Evolutionary conservation across 768 basidiomycete species (phyloP).

Genomic region (Termitomyces heimii): DNA sequence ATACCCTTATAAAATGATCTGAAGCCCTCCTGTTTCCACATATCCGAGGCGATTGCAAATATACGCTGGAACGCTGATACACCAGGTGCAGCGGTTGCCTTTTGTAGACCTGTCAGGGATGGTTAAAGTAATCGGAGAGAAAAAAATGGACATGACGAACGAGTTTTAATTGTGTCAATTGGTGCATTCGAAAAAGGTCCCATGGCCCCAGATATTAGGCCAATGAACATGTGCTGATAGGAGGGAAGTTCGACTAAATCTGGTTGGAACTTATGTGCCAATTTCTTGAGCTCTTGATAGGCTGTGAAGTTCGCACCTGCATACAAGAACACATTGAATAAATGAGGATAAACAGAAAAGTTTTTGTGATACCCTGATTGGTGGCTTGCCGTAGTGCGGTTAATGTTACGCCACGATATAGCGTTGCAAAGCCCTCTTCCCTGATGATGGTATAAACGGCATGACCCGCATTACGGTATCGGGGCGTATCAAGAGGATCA

Average conservation of each 20-base stretch:
- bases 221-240: conserved; percentile 94
- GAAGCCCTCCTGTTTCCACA: conserved; percentile 90
- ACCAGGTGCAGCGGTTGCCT: conserved; percentile 67
- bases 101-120: conserved; percentile 72
- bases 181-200: conserved; percentile 98
- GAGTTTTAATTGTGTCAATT: conserved; percentile 92
- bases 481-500: conserved; percentile 88
- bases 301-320: conserved; percentile 94
- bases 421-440: conserved; percentile 80
- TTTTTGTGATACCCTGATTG: conserved; percentile 67
- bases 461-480: conserved; percentile 95
- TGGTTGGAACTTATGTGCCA: conserved; percentile 75
- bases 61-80: conserved; percentile 79
- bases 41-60: conserved; percentile 74
- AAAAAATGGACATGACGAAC: conserved; percentile 35
- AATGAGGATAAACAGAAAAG: not conserved
- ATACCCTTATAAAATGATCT: conserved; percentile 97
- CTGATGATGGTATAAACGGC: conserved; percentile 91
- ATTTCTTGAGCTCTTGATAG: conserved; percentile 93
- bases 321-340: not conserved
- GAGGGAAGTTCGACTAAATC: conserved; percentile 76
- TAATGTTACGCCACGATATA: conserved; percentile 91
- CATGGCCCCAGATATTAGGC: conserved; percentile 94
- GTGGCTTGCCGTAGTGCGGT: conserved; percentile 96
- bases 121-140: not conserved